Evolutionary conservation across 768 basidiomycete genomes (phyloP).

Genomic region (Gloeopeniophorella convolvens): DNA sequence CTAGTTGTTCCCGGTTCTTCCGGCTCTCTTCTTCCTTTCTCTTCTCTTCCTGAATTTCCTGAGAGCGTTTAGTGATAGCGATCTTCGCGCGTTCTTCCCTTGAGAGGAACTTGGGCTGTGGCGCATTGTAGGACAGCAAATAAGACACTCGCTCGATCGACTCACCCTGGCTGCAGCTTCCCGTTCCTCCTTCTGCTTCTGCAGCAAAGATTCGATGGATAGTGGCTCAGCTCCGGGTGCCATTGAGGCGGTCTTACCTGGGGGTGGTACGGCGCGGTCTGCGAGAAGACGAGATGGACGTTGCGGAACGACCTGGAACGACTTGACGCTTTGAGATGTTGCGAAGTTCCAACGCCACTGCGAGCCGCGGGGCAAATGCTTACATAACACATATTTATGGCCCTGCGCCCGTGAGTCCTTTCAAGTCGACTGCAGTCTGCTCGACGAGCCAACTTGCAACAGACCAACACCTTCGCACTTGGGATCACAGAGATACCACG

Average conservation of each 20-base stretch:
- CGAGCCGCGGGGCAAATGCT: too few relatives aligned
- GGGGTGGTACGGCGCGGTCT: too few relatives aligned
- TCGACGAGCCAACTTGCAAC: too few relatives aligned
- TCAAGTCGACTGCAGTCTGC: too few relatives aligned
- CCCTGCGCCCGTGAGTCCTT: too few relatives aligned
- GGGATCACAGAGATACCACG: too few relatives aligned
- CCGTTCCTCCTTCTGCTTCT: slow-evolving; percentile 83
- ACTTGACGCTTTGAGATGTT: too few relatives aligned
- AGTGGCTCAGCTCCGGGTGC: slow-evolving; percentile 57
- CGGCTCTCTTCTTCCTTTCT: slow-evolving; percentile 56
- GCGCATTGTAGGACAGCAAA: slow-evolving; percentile 5
- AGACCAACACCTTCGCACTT: too few relatives aligned
- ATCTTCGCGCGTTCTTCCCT: slow-evolving; percentile 88
- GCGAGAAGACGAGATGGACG: too few relatives aligned
- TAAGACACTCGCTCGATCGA: background rate
- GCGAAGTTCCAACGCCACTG: too few relatives aligned
- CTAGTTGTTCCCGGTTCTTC: slow-evolving; percentile 62
- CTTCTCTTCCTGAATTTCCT: slow-evolving; percentile 72
- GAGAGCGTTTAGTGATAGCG: slow-evolving; percentile 80
- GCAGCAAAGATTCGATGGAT: slow-evolving; percentile 81
- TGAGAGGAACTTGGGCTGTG: slow-evolving; percentile 86
- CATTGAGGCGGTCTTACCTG: slow-evolving; percentile 32
- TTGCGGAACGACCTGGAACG: too few relatives aligned
- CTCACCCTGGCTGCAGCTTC: slow-evolving; percentile 84
- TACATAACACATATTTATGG: too few relatives aligned